These are phyloP conservation scores for Mortierella sp. DNA, from an alignment of 371 early-diverging fungal genomes.

Conservation along the genomic window DNA sequence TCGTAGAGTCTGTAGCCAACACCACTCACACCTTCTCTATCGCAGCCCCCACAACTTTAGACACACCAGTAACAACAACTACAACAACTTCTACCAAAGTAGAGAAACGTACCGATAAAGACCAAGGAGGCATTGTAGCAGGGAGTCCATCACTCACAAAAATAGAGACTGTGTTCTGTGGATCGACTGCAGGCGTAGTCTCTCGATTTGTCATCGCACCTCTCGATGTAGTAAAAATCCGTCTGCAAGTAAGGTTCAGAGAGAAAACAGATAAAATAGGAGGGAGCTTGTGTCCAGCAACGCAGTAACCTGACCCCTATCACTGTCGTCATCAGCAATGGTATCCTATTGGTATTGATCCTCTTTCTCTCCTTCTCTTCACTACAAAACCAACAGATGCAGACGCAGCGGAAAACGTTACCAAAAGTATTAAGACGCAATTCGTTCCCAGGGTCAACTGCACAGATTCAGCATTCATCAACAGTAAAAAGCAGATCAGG, in stretches of 20 bases:
- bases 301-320: not conserved
- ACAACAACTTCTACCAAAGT: not conserved
- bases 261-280: not conserved
- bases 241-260: slow-evolving; percentile 72
- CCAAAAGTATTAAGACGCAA: slow-evolving; percentile 21
- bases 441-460: not conserved
- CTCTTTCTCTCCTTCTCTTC: not conserved
- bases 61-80: not conserved
- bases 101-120: not conserved
- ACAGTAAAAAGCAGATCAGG: not conserved
- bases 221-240: slow-evolving; percentile 94
- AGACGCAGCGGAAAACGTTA: slow-evolving; percentile 46
- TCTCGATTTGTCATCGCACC: slow-evolving; percentile 87
- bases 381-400: slow-evolving; percentile 20
- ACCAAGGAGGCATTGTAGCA: slow-evolving; percentile 15
- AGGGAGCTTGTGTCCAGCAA: no score
- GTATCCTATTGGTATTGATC: not conserved
- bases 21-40: not conserved
- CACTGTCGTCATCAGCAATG: not conserved
- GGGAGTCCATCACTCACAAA: slow-evolving; percentile 63
- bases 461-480: not conserved
- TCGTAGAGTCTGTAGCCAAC: not conserved
- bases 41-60: not conserved
- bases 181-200: slow-evolving; percentile 76
- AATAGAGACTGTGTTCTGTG: slow-evolving; percentile 72